Conservation (phyloP, 495 filamentous ascomycete genomes). For the Zalerion maritima region DNA sequence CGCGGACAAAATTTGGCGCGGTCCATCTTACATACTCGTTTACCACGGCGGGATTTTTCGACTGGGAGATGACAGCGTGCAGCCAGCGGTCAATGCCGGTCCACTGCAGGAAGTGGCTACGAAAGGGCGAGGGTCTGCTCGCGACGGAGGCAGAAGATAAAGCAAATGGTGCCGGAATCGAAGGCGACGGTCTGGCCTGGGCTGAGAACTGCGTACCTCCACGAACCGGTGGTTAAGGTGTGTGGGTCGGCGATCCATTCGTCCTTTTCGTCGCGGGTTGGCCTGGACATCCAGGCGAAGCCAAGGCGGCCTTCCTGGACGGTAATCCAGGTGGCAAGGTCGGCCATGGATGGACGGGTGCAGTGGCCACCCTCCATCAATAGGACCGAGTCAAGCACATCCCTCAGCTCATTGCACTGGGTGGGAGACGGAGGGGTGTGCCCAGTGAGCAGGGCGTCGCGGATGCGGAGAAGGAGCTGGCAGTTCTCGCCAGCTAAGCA, state of each 20-base stretch:
- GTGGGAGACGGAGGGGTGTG: background rate
- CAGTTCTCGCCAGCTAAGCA: slow-evolving; percentile 3
- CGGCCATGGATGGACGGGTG: slow-evolving; percentile 4
- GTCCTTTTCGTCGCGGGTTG: slow-evolving; percentile 10
- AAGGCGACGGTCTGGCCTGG: slow-evolving; percentile 19
- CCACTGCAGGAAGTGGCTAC: slow-evolving; percentile 13
- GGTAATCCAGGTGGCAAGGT: slow-evolving; percentile 13
- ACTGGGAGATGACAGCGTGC: slow-evolving; percentile 7
- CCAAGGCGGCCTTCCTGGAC: slow-evolving; percentile 17
- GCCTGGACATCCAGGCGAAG: slow-evolving; percentile 16
- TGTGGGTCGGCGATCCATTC: slow-evolving; percentile 11
- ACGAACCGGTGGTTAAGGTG: slow-evolving; percentile 10
- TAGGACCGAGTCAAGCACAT: slow-evolving; percentile 3
- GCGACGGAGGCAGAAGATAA: slow-evolving; percentile 14
- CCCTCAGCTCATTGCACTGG: slow-evolving; percentile 3
- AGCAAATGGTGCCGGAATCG: slow-evolving; percentile 19
- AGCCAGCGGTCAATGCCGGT: slow-evolving; percentile 10
- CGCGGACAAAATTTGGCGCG: slow-evolving; percentile 7
- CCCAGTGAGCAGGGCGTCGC: slow-evolving; percentile 1
- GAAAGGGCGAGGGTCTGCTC: slow-evolving; percentile 10
- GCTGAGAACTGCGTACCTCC: slow-evolving; percentile 17
- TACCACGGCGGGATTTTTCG: slow-evolving; percentile 6
- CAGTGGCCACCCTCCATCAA: slow-evolving; percentile 3
- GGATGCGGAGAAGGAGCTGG: slow-evolving; percentile 2
- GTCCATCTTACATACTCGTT: slow-evolving; percentile 11